These are phyloP conservation scores for Coemansia sp. DNA, from an alignment of 192 early-diverging fungal genomes.

Conservation along the genomic window DNA sequence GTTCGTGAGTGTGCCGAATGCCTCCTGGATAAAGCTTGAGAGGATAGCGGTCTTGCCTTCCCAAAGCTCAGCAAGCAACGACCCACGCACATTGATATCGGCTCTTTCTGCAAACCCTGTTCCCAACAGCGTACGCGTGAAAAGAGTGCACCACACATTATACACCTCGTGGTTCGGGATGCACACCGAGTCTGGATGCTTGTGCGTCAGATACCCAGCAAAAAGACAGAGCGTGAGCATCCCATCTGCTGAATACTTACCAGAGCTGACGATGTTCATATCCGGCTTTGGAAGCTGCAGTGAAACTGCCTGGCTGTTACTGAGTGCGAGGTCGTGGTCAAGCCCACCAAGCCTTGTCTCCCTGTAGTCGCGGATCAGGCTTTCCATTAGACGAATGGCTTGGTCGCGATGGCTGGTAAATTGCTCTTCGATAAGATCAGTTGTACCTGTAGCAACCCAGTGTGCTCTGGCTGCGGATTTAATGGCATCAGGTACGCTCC, in stretches of 20 bases:
- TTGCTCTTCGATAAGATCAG: slow-evolving; percentile 21
- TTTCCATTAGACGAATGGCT: slow-evolving; percentile 12
- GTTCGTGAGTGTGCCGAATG: background rate
- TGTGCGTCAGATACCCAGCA: slow-evolving; percentile 23
- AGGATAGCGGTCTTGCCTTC: background rate
- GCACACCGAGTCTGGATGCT: slow-evolving; percentile 17
- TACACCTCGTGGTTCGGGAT: slow-evolving; percentile 40
- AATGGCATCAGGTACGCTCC: background rate
- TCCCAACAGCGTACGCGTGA: slow-evolving; percentile 26
- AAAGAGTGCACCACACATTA: slow-evolving; percentile 22
- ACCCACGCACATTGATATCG: background rate
- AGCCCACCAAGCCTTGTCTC: background rate
- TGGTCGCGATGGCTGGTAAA: slow-evolving; percentile 20
- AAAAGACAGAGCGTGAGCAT: slow-evolving; percentile 27
- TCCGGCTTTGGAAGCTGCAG: slow-evolving; percentile 16
- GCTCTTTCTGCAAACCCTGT: background rate
- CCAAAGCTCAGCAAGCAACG: background rate
- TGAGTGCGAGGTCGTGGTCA: background rate
- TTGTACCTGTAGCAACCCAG: slow-evolving; percentile 33
- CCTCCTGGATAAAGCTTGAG: background rate
- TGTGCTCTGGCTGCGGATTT: slow-evolving; percentile 16
- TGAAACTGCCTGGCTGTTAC: background rate
- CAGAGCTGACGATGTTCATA: slow-evolving; percentile 12
- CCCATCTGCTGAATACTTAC: slow-evolving; percentile 22
- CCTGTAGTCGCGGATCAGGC: slow-evolving; percentile 18